Conservation (phyloP, 176 grass and related monocot species). For the Thalia dealbata region DNA sequence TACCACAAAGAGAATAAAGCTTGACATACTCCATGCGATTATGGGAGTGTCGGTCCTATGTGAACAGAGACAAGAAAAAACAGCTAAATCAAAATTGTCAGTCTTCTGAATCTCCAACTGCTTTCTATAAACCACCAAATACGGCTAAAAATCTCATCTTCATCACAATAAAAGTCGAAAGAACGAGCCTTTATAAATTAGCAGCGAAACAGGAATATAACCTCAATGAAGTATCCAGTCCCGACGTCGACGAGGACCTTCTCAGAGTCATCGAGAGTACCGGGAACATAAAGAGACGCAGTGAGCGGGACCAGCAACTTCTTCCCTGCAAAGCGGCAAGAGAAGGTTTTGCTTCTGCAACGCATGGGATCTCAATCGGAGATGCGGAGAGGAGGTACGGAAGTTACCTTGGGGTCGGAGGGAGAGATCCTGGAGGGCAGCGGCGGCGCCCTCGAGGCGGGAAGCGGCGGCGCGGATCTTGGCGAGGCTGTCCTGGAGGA, state of each 20-base stretch:
- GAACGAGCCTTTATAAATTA: not conserved
- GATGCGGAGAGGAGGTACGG: not conserved
- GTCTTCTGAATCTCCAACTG: not conserved
- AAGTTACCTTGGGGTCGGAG: constrained; percentile 53
- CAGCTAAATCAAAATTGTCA: not conserved
- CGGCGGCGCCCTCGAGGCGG: constrained; percentile 66
- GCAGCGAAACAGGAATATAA: constrained; percentile 16
- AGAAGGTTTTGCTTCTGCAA: not conserved
- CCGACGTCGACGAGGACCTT: constrained; percentile 93
- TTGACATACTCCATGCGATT: too few species aligned
- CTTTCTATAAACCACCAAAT: not conserved
- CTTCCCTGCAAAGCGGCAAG: constrained; percentile 44
- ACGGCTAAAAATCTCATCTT: not conserved
- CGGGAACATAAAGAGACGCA: constrained; percentile 85
- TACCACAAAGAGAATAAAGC: too few species aligned
- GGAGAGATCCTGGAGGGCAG: constrained; percentile 71
- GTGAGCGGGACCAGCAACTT: constrained; percentile 88
- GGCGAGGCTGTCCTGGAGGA: constrained; percentile 79
- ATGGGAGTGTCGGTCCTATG: not conserved
- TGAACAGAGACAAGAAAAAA: not conserved
- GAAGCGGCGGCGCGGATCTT: constrained; percentile 73
- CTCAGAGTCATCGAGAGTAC: constrained; percentile 67
- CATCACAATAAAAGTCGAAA: constrained; percentile 5
- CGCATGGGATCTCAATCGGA: not conserved
- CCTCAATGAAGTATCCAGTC: constrained; percentile 96